Base-by-base conservation (phyloP, 192 early-diverging fungal genomes). In the Coemansia sp. region DNA sequence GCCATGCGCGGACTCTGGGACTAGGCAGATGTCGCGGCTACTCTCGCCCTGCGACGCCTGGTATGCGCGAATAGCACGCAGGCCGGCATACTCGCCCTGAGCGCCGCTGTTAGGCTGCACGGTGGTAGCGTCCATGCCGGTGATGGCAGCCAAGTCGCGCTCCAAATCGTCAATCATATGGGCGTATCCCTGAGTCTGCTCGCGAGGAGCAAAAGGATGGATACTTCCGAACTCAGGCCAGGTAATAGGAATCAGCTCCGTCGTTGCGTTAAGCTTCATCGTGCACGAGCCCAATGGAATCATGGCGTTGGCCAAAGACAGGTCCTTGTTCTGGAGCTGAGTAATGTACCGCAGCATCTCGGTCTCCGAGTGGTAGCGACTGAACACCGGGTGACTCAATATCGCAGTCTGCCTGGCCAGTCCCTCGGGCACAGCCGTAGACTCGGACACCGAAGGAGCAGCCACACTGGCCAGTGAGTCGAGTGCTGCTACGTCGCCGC, bases 241-340 rank as follows among this genome's bases (percentile, higher is more conserved):
- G 24, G 98, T 98, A 50, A 99, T 89, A n/a, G 98, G 98, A 72
- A 99, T 99, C 93, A 99, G 97, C 85, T 99, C 95, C 22, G 94
- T 94, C 43, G 98, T 98, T 50, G 96, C 96, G 69, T 99, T 99
- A 16, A 99, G 86, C 89, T 99, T 98, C 98, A 99, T 99, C 64
- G 98, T 99, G 87, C 98, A 99, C 44, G 92, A 94, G 35, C 98
- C 98, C 27, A 99, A 86, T 52, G 98, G 94, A 66, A 99, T 99
- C 98, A 99, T 99, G 45, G 98, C 95, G 80, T 99, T 92, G 59
- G 91, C 92, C 58, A 99, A 84, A n/a, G 95, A 97, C 81, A 99
- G 85, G 85, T 99, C 98, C 88, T 97, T 98, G 87, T 88, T 92
- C 85, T 97, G 94, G 34, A 99, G 87, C 68, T 94, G 88, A 62